These are phyloP conservation scores for Podospora pseudopauciseta DNA, from an alignment of 495 filamentous ascomycete genomes.

Conservation along the genomic window DNA sequence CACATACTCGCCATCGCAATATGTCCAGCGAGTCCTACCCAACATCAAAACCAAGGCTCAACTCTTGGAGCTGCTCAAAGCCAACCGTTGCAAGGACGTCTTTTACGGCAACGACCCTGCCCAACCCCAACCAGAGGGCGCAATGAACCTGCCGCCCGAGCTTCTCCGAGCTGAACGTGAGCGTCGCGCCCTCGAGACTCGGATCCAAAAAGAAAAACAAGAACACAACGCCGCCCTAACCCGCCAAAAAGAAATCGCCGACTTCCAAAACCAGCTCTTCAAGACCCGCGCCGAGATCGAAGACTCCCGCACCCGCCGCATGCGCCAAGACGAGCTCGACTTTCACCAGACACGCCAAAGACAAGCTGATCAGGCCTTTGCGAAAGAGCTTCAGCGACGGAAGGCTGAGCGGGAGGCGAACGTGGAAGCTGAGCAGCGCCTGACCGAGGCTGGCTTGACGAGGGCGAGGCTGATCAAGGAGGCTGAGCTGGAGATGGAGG, in stretches of 20 bases:
- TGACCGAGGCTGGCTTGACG: conserved; percentile 40
- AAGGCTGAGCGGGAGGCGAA: conserved; percentile 31
- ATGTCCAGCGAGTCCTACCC: conserved; percentile 36
- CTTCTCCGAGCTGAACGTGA: conserved; percentile 44
- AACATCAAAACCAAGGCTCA: conserved; percentile 31
- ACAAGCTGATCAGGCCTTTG: conserved; percentile 27
- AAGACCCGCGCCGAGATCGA: conserved; percentile 43
- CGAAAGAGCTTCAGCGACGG: conserved; percentile 23
- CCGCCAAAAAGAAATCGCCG: conserved; percentile 41
- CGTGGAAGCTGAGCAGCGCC: conserved; percentile 36
- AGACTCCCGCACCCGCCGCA: conserved; percentile 38
- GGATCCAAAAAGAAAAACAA: conserved; percentile 35
- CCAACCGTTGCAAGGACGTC: conserved; percentile 44
- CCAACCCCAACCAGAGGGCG: conserved; percentile 44
- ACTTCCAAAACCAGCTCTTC: conserved; percentile 43
- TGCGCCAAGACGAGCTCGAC: conserved; percentile 36
- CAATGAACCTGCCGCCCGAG: conserved; percentile 41
- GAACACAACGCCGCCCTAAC: conserved; percentile 38
- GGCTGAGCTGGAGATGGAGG: conserved; percentile 39
- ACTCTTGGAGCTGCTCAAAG: conserved; percentile 39
- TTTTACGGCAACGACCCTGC: conserved; percentile 42
- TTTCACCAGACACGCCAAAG: conserved; percentile 33
- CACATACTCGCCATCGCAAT: conserved; percentile 48
- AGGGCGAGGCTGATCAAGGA: conserved; percentile 38
- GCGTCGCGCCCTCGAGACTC: conserved; percentile 37